Percentiles rank a stretch among this genome's conserved stretches.
These are phyloP conservation scores for Fusarium sp. DNA, from an alignment of 2,329 filamentous ascomycete species.

Conservation along the genomic window DNA sequence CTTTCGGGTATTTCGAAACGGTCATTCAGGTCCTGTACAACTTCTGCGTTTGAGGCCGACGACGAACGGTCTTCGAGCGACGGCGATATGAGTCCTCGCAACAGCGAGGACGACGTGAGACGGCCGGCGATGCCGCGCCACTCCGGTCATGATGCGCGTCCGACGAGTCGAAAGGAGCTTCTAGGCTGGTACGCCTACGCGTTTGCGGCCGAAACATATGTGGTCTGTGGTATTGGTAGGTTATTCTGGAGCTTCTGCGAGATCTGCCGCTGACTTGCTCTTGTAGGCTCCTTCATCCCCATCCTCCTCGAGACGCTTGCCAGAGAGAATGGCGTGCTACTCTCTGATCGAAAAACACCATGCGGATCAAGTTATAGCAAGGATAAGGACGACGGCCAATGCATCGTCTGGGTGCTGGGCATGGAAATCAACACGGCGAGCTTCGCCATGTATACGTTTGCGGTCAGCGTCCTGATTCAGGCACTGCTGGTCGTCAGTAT, in stretches of 20 bases:
- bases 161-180: constrained; percentile 90
- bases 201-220: constrained; percentile 96
- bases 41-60: constrained; percentile 78
- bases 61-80: constrained; percentile 73
- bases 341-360: constrained; percentile 82
- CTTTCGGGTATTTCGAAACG: constrained; percentile 68
- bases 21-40: constrained; percentile 70
- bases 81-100: constrained; percentile 55
- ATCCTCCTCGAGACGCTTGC: constrained; percentile 95
- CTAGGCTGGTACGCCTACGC: constrained; percentile 96
- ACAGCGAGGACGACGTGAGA: constrained; percentile 56
- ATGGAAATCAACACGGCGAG: constrained; percentile 94
- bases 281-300: constrained; percentile 89
- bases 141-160: constrained; percentile 87
- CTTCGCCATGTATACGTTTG: constrained; percentile 99
- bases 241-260: constrained; percentile 33
- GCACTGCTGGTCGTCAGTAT: constrained; percentile 95
- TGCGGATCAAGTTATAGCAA: constrained; percentile 78
- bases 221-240: constrained; percentile 84
- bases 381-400: constrained; percentile 73
- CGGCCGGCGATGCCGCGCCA: constrained; percentile 69
- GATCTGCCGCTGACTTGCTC: constrained; percentile 17
- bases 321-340: constrained; percentile 89
- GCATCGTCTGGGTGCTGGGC: constrained; percentile 86
- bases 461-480: constrained; percentile 90